A percentile compares a stretch with the other conserved stretches of the same genome.
These are phyloP conservation scores for Pezizomycotina sp. DNA, from an alignment of 2,329 filamentous ascomycete genomes.

Conservation along the genomic window DNA sequence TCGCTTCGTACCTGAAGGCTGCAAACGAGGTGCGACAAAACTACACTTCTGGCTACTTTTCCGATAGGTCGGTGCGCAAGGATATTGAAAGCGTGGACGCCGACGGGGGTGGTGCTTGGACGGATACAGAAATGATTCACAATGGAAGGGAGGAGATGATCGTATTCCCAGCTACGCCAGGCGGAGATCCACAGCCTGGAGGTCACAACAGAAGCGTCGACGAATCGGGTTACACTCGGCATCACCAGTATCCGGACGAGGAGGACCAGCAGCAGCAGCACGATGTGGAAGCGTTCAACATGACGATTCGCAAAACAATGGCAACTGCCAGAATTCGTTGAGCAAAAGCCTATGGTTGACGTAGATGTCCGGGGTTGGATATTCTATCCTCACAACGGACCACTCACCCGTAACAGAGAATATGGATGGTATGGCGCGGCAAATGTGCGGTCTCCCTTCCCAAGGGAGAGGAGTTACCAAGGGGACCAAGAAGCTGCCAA, in stretches of 20 bases:
- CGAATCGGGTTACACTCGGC: slow-evolving; percentile 25
- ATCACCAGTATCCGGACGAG: slow-evolving; percentile 26
- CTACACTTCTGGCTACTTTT: slow-evolving; percentile 37
- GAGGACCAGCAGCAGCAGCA: slow-evolving; percentile 29
- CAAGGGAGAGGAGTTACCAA: slow-evolving; percentile 35
- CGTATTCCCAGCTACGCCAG: slow-evolving; percentile 89
- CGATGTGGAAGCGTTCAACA: slow-evolving; percentile 31
- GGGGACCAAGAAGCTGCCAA: slow-evolving; percentile 22
- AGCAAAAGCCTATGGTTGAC: slow-evolving; percentile 73
- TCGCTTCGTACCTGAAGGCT: slow-evolving; percentile 45
- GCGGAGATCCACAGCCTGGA: slow-evolving; percentile 40
- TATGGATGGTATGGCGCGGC: slow-evolving; percentile 70
- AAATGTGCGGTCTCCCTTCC: slow-evolving; percentile 70
- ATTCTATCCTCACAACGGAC: slow-evolving; percentile 60
- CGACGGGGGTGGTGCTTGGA: slow-evolving; percentile 49
- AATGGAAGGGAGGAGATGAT: slow-evolving; percentile 83
- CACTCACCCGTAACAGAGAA: slow-evolving; percentile 71
- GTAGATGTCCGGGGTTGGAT: slow-evolving; percentile 94
- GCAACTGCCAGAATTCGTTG: slow-evolving; percentile 49
- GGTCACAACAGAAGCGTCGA: slow-evolving; percentile 28
- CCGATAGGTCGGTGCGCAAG: slow-evolving; percentile 35
- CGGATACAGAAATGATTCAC: slow-evolving; percentile 63
- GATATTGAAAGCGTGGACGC: slow-evolving; percentile 33
- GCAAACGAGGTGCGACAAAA: slow-evolving; percentile 55
- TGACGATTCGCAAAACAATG: slow-evolving; percentile 31